Conservation (phyloP, 2,329 filamentous ascomycete genomes). For the Aurifilum marmelostoma region DNA sequence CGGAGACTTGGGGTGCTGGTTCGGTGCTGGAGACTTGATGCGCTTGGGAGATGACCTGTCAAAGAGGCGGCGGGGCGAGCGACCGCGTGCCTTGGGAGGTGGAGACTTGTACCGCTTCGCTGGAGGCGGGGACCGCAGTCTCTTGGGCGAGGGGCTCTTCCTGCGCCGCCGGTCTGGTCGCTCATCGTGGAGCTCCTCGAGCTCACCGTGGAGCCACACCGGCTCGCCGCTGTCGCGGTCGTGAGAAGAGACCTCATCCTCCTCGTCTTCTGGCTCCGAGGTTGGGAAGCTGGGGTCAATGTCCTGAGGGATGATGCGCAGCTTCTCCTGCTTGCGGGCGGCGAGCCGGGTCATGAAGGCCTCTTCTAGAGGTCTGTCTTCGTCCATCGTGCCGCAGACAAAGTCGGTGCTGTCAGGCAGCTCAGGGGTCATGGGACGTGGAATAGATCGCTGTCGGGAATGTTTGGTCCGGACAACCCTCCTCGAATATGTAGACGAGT, state of each 20-base stretch:
- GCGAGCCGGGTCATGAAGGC: slow-evolving; percentile 87
- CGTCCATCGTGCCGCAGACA: slow-evolving; percentile 96
- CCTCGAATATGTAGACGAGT: slow-evolving; percentile 62
- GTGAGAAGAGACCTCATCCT: slow-evolving; percentile 68
- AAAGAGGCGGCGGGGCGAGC: slow-evolving; percentile 64
- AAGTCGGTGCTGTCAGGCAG: slow-evolving; percentile 98
- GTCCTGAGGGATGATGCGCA: slow-evolving; percentile 86
- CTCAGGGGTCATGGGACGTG: slow-evolving; percentile 74
- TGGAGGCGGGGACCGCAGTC: slow-evolving; percentile 58
- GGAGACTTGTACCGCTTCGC: slow-evolving; percentile 54
- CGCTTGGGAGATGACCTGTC: slow-evolving; percentile 72
- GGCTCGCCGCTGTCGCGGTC: slow-evolving; percentile 68
- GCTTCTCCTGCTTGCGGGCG: slow-evolving; percentile 78
- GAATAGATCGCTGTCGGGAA: slow-evolving; percentile 43
- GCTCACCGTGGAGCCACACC: slow-evolving; percentile 71
- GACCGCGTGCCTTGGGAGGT: slow-evolving; percentile 53
- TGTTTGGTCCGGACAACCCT: slow-evolving; percentile 24
- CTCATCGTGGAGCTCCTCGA: slow-evolving; percentile 67
- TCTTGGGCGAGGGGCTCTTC: slow-evolving; percentile 62
- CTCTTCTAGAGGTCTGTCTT: slow-evolving; percentile 91
- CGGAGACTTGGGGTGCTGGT: slow-evolving; percentile 54
- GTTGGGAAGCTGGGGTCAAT: slow-evolving; percentile 97
- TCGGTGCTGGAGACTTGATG: slow-evolving; percentile 71
- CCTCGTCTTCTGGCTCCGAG: slow-evolving; percentile 86
- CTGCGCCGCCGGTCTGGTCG: slow-evolving; percentile 52